Evolutionary conservation across 768 basidiomycete species (phyloP), one percentile per base, ranked within the genome.

Genomic region (Leccinum disarticulatum): DNA sequence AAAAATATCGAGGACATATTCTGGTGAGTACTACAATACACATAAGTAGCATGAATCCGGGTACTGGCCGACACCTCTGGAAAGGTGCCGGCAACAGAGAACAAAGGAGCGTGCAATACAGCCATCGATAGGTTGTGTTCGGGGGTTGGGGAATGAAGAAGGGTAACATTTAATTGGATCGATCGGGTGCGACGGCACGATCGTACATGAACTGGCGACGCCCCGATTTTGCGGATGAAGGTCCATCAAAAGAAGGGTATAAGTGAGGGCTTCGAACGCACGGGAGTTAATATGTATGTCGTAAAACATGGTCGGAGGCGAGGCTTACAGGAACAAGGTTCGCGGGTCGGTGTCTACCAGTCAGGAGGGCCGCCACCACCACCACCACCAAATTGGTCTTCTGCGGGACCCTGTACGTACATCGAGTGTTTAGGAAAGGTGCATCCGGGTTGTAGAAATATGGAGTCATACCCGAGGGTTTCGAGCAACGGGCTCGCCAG

Each of bases 271-370:
- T 63, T 62, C 36, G 17, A 51, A 33, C 43, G 54, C 47, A 36
- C 36, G 47, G 22, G 19, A n/a, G 55, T 68, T 25, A 68, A 52
- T 36, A 47, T 46, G 56, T 35, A 47, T 48, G 57, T 35, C 31
- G 17, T 31, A 17, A 27, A 54, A 58, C 27, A 54, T 17, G 9
- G n/a, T 14, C 17, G 17, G 35, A 43, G 55, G 54, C 48, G 6
- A 55, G 22, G 19, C 68, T 59, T 55, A 70, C 65, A 58, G 60
- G 30, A 27, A 28, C 22, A 43, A 52, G 48, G 11, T 15, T 46
- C 33, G 11, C 46, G n/a, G 25, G 46, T 55, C 54, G 52, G 27
- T 8, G 36, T 52, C 60, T 63, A 71, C 72, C 72, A 73, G 67
- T 75, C 74, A 9, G 73, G 62, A 48, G 59, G 50, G 15, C 58